Percentiles rank a stretch among this genome's conserved stretches.
These are phyloP conservation scores for Allantophomopsis lycopodina DNA, from an alignment of 2,329 filamentous ascomycete species.

Conservation along the genomic window DNA sequence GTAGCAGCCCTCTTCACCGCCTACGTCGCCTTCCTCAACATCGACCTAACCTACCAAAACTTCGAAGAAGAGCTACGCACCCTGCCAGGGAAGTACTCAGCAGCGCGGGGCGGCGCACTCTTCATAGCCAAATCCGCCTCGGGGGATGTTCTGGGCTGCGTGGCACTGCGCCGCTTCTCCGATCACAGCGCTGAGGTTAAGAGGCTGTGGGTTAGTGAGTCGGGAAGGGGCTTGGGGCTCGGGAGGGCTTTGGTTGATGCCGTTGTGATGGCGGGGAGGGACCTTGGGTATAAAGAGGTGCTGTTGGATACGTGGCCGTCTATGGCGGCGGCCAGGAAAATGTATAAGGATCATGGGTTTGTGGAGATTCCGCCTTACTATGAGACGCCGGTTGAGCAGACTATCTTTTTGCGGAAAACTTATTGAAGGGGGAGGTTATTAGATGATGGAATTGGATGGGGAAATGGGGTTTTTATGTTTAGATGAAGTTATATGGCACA, in stretches of 20 bases:
- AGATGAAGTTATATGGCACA: too few relatives aligned
- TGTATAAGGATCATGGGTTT: conserved; percentile 38
- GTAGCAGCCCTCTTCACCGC: conserved; percentile 27
- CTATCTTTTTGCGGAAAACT: conserved; percentile 28
- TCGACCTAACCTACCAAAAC: conserved; percentile 42
- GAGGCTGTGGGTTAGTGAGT: conserved; percentile 34
- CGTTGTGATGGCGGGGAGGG: conserved; percentile 27
- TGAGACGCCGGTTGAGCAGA: conserved; percentile 36
- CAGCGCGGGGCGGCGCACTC: conserved; percentile 26
- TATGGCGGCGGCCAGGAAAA: conserved; percentile 32
- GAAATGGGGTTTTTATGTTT: too few relatives aligned
- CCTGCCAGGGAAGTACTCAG: conserved; percentile 38
- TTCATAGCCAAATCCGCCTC: conserved; percentile 25
- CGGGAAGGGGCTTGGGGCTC: conserved; percentile 31
- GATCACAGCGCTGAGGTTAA: conserved; percentile 33
- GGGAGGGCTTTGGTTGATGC: conserved; percentile 30
- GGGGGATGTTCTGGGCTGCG: conserved; percentile 28
- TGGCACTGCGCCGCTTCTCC: conserved; percentile 29
- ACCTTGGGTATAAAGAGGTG: conserved; percentile 34
- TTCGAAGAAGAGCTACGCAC: conserved; percentile 35
- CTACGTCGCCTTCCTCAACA: conserved; percentile 28
- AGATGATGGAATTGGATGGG: too few relatives aligned
- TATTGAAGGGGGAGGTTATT: too few relatives aligned
- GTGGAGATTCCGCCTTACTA: conserved; percentile 37
- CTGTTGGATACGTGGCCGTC: conserved; percentile 38